A percentile compares a stretch with the other conserved stretches of the same genome.
Evolutionary conservation across 1,139 yeast genomes (phyloP).

Genomic region (Citeromyces hawaiiensis): DNA sequence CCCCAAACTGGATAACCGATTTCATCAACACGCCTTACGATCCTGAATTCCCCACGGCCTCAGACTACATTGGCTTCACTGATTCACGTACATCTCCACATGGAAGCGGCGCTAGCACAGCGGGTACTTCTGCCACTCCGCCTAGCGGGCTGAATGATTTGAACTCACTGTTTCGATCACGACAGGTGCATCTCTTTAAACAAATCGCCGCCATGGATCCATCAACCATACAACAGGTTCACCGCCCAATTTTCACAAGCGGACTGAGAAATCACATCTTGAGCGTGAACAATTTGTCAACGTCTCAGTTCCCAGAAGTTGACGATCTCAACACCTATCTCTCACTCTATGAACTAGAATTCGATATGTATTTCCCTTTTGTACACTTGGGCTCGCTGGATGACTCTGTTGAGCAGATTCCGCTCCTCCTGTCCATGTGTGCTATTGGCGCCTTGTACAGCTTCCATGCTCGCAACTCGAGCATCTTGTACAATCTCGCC

Average conservation of each 20-base stretch:
- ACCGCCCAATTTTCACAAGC: conserved; percentile 25
- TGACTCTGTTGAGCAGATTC: conserved; percentile 49
- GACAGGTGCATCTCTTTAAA: conserved; percentile 48
- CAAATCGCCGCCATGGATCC: conserved; percentile 13
- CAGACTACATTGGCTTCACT: conserved; percentile 48
- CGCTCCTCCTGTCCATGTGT: conserved; percentile 70
- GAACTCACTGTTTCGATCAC: conserved; percentile 38
- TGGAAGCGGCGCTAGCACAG: conserved; percentile 9
- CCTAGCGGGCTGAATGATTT: conserved; percentile 20
- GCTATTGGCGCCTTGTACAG: conserved; percentile 83
- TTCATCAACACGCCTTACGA: conserved; percentile 53
- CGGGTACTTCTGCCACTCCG: conserved; percentile 9
- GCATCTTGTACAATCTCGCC: conserved; percentile 65
- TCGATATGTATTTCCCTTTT: conserved; percentile 73
- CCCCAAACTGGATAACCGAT: conserved; percentile 55
- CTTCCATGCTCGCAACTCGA: conserved; percentile 68
- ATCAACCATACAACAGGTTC: conserved; percentile 10
- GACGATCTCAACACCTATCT: conserved; percentile 66
- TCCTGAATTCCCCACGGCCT: conserved; percentile 29
- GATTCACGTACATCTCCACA: conserved; percentile 19
- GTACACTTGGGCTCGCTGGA: conserved; percentile 61
- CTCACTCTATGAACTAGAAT: conserved; percentile 57
- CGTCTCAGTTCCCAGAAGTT: conserved; percentile 56
- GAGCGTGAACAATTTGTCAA: conserved; percentile 31
- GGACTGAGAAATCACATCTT: conserved; percentile 42